Conservation (phyloP, 495 filamentous ascomycete species). For the Tuber aestivum region DNA sequence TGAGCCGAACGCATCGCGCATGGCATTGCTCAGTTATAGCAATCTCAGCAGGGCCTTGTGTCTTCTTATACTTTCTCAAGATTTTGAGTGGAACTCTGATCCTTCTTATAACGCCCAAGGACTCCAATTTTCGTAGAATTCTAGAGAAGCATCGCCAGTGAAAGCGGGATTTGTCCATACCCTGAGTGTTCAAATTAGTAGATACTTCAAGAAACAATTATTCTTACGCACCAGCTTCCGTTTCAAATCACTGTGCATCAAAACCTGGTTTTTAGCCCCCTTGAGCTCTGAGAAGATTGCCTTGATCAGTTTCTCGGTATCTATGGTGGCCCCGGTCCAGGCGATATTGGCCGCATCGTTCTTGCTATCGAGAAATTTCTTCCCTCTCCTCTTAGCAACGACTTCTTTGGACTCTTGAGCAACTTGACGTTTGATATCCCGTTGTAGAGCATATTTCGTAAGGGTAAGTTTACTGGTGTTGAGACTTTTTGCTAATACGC, state of each 20-base stretch:
- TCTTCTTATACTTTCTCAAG: slow-evolving; percentile 44
- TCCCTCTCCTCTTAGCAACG: slow-evolving; percentile 23
- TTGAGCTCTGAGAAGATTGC: slow-evolving; percentile 50
- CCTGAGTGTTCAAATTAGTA: slow-evolving; percentile 28
- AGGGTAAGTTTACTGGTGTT: slow-evolving; percentile 66
- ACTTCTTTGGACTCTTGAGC: slow-evolving; percentile 34
- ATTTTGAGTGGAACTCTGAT: slow-evolving; percentile 57
- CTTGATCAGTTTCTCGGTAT: slow-evolving; percentile 46
- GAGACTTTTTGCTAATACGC: slow-evolving; percentile 56
- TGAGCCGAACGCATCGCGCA: slow-evolving; percentile 59
- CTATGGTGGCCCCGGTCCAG: slow-evolving; percentile 53
- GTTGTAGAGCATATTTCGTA: slow-evolving; percentile 51
- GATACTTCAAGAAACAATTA: background rate
- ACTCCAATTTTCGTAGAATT: slow-evolving; percentile 61
- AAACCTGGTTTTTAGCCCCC: slow-evolving; percentile 45
- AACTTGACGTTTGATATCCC: slow-evolving; percentile 32
- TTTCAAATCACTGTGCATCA: slow-evolving; percentile 59
- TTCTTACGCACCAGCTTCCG: slow-evolving; percentile 49
- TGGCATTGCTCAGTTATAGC: slow-evolving; percentile 37
- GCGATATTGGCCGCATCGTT: slow-evolving; percentile 34
- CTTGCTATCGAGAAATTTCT: slow-evolving; percentile 22
- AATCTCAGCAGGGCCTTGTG: slow-evolving; percentile 27
- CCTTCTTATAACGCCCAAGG: slow-evolving; percentile 61
- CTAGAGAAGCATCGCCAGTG: slow-evolving; percentile 65
- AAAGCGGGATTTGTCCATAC: slow-evolving; percentile 52